Conservation (phyloP, 2,329 filamentous ascomycete genomes). For the Dothideomycetes sp. region DNA sequence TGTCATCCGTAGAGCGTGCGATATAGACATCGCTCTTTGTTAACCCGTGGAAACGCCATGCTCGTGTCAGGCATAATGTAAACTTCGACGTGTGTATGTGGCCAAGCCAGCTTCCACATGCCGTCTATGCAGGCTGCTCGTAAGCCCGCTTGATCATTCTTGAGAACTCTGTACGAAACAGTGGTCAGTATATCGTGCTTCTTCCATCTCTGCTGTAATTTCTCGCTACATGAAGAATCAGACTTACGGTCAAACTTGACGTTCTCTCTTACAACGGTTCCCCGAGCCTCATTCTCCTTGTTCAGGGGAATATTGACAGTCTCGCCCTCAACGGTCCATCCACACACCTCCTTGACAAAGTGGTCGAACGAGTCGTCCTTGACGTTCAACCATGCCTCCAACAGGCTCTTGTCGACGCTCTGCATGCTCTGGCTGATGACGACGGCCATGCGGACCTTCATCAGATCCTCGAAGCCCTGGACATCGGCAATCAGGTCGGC, state of each 20-base stretch:
- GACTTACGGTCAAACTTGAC: slow-evolving; percentile 69
- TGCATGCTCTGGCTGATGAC: slow-evolving; percentile 79
- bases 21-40: too few relatives aligned
- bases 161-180: slow-evolving; percentile 54
- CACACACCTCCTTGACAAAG: slow-evolving; percentile 48
- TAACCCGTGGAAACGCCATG: slow-evolving; percentile 8
- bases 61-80: slow-evolving; percentile 6
- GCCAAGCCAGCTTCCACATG: not conserved
- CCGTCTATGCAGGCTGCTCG: slow-evolving; percentile 56
- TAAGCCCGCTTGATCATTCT: slow-evolving; percentile 74
- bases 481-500: slow-evolving; percentile 93
- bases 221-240: not conserved
- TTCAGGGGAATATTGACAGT: slow-evolving; percentile 73
- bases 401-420: slow-evolving; percentile 47
- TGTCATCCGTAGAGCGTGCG: too few relatives aligned
- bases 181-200: not conserved
- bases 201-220: not conserved
- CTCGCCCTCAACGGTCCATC: slow-evolving; percentile 65
- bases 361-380: slow-evolving; percentile 36
- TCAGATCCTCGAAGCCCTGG: slow-evolving; percentile 84
- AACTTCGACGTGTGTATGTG: not conserved
- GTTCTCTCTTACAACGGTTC: slow-evolving; percentile 88
- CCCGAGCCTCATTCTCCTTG: slow-evolving; percentile 95
- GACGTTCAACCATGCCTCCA: slow-evolving; percentile 40
- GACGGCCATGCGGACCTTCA: slow-evolving; percentile 80